Evolutionary conservation across 108 stramenopile species (phyloP).

Genomic region (Nitzschia putrida): DNA sequence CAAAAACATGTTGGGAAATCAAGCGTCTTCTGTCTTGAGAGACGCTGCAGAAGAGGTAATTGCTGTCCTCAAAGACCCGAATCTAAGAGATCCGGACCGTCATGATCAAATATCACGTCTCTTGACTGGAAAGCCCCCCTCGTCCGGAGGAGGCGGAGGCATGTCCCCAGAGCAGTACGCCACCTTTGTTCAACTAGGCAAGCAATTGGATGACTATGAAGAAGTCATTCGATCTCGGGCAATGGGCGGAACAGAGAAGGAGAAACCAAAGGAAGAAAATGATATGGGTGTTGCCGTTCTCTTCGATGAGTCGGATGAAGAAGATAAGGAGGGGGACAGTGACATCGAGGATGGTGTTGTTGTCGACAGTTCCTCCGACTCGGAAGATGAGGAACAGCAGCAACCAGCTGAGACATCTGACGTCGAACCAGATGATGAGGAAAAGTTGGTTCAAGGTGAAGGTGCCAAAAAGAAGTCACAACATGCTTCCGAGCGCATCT

Average conservation of each 20-base stretch:
- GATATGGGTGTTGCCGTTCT: conserved; percentile 98
- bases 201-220: conserved; percentile 86
- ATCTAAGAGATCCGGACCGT: conserved; percentile 76
- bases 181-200: conserved; percentile 83
- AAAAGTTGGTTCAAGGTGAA: conserved; percentile 50
- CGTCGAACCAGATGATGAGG: conserved; percentile 54
- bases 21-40: conserved; percentile 81
- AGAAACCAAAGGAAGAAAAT: conserved; percentile 73
- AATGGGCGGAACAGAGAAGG: conserved; percentile 32
- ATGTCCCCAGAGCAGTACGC: conserved; percentile 73
- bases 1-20: conserved; percentile 82
- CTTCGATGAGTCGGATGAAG: conserved; percentile 93
- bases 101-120: conserved; percentile 75
- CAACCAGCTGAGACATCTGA: conserved; percentile 15
- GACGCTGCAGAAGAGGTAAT: conserved; percentile 95
- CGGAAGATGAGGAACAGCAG: conserved; percentile 81
- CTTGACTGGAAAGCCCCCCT: conserved; percentile 66
- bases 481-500: conserved; percentile 53
- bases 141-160: conserved; percentile 11
- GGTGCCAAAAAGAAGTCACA: conserved; percentile 51
- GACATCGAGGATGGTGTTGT: conserved; percentile 86
- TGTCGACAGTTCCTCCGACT: conserved; percentile 65
- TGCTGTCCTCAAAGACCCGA: conserved; percentile 74
- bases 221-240: conserved; percentile 32
- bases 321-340: conserved; percentile 70